Conservation (phyloP, 1,284 basidiomycete genomes). For the Ustilago sp. region DNA sequence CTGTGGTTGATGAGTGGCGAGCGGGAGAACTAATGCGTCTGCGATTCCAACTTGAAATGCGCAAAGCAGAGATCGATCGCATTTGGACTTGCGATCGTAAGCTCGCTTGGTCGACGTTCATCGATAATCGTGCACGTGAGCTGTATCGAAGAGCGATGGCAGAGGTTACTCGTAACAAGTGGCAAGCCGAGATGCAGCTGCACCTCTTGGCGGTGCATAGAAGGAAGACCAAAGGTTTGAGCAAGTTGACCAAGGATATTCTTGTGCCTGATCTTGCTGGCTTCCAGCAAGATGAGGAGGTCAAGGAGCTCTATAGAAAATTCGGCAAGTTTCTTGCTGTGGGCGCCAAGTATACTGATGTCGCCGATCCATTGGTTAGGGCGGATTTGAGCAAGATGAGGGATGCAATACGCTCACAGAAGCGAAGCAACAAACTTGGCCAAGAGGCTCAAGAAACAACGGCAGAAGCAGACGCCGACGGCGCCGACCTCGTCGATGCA, state of each 20-base stretch:
- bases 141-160: constrained; percentile 25
- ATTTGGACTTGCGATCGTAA: constrained; percentile 52
- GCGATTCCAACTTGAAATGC: constrained; percentile 44
- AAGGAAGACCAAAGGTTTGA: constrained; percentile 27
- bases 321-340: constrained; percentile 30
- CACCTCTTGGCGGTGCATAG: constrained; percentile 36
- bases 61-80: constrained; percentile 42
- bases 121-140: constrained; percentile 27
- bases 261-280: constrained; percentile 12
- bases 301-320: constrained; percentile 19
- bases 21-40: constrained; percentile 35
- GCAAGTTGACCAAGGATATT: constrained; percentile 24
- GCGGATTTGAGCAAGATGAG: constrained; percentile 37
- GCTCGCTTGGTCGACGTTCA: constrained; percentile 38
- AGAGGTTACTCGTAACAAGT: constrained; percentile 22
- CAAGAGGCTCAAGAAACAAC: neutral
- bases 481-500: neutral
- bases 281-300: constrained; percentile 5
- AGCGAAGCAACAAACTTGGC: neutral
- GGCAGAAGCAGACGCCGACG: neutral
- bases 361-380: constrained; percentile 30
- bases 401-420: constrained; percentile 20
- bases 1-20: constrained; percentile 46
- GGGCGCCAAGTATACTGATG: constrained; percentile 18
- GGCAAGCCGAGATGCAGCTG: constrained; percentile 48